Evolutionary conservation across 495 filamentous ascomycete genomes (phyloP).

Genomic region (Polyplosphaeria fusca): DNA sequence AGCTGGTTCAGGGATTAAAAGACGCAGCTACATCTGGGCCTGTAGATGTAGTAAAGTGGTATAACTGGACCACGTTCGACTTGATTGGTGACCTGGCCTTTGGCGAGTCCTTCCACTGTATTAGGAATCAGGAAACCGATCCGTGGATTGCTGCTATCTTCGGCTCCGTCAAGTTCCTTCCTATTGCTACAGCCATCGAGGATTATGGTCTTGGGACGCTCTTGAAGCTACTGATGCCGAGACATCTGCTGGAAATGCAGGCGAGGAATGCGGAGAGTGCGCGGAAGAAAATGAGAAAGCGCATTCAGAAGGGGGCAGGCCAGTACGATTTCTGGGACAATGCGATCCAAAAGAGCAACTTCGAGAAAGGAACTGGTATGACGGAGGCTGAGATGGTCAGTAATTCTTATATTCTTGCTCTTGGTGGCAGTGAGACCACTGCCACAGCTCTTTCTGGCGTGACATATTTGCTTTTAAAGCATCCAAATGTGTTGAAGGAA

Average conservation of each 20-base stretch:
- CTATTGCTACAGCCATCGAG: neutral
- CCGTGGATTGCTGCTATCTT: slow-evolving; percentile 55
- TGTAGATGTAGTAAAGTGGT: slow-evolving; percentile 54
- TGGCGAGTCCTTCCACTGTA: slow-evolving; percentile 56
- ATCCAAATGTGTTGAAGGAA: slow-evolving; percentile 45
- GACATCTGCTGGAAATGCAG: neutral
- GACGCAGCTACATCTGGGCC: slow-evolving; percentile 8
- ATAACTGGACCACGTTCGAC: slow-evolving; percentile 60
- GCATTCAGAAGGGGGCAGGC: slow-evolving; percentile 28
- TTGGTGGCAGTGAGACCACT: slow-evolving; percentile 54
- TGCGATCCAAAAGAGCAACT: slow-evolving; percentile 8
- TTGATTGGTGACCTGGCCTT: slow-evolving; percentile 60
- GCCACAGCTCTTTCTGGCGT: slow-evolving; percentile 54
- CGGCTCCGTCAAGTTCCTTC: slow-evolving; percentile 26
- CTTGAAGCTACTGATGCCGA: slow-evolving; percentile 2
- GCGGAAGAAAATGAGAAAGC: slow-evolving; percentile 28
- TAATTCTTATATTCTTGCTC: slow-evolving; percentile 18
- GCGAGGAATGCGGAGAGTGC: slow-evolving; percentile 6
- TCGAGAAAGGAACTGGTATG: slow-evolving; percentile 25
- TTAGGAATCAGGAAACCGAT: slow-evolving; percentile 50
- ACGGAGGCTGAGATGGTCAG: slow-evolving; percentile 11
- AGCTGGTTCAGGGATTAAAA: slow-evolving; percentile 38
- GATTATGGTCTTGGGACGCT: neutral
- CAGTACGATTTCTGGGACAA: slow-evolving; percentile 24
- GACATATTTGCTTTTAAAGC: slow-evolving; percentile 51